These are phyloP conservation scores for Flaveria bidentis DNA, from an alignment of 129 eudicot species.

Conservation along the genomic window DNA sequence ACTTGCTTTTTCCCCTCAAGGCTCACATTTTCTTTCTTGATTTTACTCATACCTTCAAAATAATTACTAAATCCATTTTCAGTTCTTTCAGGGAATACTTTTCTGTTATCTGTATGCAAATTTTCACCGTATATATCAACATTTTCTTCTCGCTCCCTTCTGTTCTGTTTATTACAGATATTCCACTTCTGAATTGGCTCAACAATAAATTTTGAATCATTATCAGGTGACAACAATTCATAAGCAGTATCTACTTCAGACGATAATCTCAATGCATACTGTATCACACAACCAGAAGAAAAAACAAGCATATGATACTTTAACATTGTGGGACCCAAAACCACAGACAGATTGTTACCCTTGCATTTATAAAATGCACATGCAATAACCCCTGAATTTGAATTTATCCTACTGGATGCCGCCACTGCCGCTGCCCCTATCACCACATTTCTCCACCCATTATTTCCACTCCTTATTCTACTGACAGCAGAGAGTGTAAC, in stretches of 20 bases:
- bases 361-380: constrained; percentile 62
- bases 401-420: constrained; percentile 53
- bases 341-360: constrained; percentile 24
- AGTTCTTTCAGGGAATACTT: constrained; percentile 66
- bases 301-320: constrained; percentile 66
- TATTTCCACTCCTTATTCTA: constrained; percentile 72
- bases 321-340: constrained; percentile 32
- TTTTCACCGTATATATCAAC: constrained; percentile 71
- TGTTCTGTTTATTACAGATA: constrained; percentile 68
- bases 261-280: constrained; percentile 57
- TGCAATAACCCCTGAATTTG: constrained; percentile 68
- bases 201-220: constrained; percentile 61
- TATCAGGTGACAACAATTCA: constrained; percentile 42
- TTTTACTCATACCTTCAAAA: constrained; percentile 36
- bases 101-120: constrained; percentile 51
- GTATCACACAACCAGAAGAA: constrained; percentile 74
- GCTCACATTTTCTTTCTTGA: constrained; percentile 42
- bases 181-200: constrained; percentile 94
- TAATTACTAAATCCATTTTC: constrained; percentile 34
- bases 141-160: constrained; percentile 60
- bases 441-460: constrained; percentile 70
- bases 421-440: constrained; percentile 64
- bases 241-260: constrained; percentile 46
- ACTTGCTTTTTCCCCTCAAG: constrained; percentile 69
- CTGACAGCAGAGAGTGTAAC: constrained; percentile 66